Base-by-base conservation (phyloP, 352 stramenopile genomes). In the Globisporangium rhizosaccharum region DNA sequence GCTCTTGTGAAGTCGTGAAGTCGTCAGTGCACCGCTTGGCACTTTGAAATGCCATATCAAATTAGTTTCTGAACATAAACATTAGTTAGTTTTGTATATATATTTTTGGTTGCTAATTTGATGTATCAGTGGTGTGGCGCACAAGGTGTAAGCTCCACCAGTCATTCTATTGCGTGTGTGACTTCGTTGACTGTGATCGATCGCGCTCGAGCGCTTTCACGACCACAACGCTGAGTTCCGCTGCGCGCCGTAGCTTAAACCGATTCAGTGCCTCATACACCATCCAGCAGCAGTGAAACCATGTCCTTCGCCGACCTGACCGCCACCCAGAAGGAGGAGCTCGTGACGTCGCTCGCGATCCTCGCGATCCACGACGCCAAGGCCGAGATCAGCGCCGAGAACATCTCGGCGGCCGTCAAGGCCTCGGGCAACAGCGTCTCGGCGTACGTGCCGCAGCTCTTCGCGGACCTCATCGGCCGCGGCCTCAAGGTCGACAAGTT, bases 401-500 rank as follows among this genome's bases (percentile, higher is more conserved):
- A 89, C 59, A 69, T 95, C 70, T 70, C 67, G 63, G 74, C 78
- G 55, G 80, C 83, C 23, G 77, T 95, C 61, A 66, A 73, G 62
- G 83, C 86, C 65, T 90, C 86, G 69, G 75, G 75, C 72, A 88
- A 90, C 76, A 74, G 82, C 49, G 86, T 95, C 61, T 59, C 82
- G 54, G 68, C 84, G 50, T 90, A 91, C 81, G 47, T 93, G 30
- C 82, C 86, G 48, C 71, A 81, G 65, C 81, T 95, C 67, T 95
- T 92, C 69, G 80, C 86, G 36, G 83, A 93, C 68, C 71, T 92
- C 60, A 83, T 94, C 61, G 68, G 67, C 68, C 82, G 82, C 51
- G 84, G 84, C 66, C 75, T 94, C 62, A 84, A 85, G 71, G 75
- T 95, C 48, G 84, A 92, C 67, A 94, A 93, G 76, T 90, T 93